Evolutionary conservation across 2,329 filamentous ascomycete species (phyloP).

Genomic region (Meredithiella fracta): DNA sequence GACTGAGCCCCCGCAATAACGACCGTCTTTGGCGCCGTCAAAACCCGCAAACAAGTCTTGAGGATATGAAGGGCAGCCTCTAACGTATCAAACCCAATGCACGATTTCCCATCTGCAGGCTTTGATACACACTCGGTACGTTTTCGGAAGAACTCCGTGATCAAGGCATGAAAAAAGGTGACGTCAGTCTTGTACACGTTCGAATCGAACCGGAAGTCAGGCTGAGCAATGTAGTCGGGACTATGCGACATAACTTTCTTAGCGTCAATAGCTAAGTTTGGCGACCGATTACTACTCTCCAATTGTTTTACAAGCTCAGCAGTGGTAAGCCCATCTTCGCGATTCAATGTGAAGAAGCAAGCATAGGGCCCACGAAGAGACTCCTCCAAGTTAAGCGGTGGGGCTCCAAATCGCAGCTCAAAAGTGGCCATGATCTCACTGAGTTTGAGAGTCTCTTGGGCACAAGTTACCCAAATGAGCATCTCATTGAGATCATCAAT

Average conservation of each 20-base stretch:
- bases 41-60: constrained; percentile 25
- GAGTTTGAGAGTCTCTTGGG: constrained; percentile 27
- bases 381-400: constrained; percentile 26
- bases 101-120: constrained; percentile 13
- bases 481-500: constrained; percentile 30
- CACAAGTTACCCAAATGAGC: constrained; percentile 30
- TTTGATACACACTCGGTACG: constrained; percentile 9
- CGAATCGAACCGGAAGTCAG: constrained; percentile 26
- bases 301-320: constrained; percentile 26
- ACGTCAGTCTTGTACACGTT: constrained; percentile 26
- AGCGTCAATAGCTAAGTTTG: constrained; percentile 10
- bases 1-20: neutral
- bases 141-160: constrained; percentile 16
- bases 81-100: constrained; percentile 23
- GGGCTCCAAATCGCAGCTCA: constrained; percentile 27
- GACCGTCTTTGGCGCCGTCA: constrained; percentile 19
- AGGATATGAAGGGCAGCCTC: constrained; percentile 24
- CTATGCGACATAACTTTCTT: constrained; percentile 18
- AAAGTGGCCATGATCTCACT: constrained; percentile 29
- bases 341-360: constrained; percentile 30
- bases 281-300: constrained; percentile 18
- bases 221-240: constrained; percentile 20
- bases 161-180: constrained; percentile 21
- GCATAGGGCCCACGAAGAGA: constrained; percentile 28
- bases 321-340: constrained; percentile 28